phyloP scores from a whole-genome alignment of 257 asterid species.

The Fraxinus pennsylvanica region DNA sequence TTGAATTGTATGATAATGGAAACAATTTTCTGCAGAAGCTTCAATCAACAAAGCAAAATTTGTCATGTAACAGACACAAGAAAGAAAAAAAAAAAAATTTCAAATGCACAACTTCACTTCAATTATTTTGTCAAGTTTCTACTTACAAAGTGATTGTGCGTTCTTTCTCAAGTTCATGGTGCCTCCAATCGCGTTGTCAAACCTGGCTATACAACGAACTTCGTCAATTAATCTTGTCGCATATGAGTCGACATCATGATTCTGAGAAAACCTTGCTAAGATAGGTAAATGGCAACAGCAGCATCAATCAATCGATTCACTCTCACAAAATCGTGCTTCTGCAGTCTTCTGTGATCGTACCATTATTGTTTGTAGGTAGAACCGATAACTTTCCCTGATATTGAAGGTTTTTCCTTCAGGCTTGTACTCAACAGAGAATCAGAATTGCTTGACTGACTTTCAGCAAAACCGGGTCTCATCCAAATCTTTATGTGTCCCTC shows the following conservation, averaged over 20 bases:
- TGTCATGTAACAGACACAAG: slow-evolving; percentile 42
- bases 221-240: slow-evolving; percentile 53
- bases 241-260: slow-evolving; percentile 33
- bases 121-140: slow-evolving; percentile 45
- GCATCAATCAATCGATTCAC: slow-evolving; percentile 15
- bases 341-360: slow-evolving; percentile 19
- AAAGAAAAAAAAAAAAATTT: not conserved
- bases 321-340: slow-evolving; percentile 10
- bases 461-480: slow-evolving; percentile 76
- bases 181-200: slow-evolving; percentile 41
- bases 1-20: not conserved
- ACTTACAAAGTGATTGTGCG: slow-evolving; percentile 58
- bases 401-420: slow-evolving; percentile 54
- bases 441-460: slow-evolving; percentile 58
- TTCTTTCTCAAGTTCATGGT: slow-evolving; percentile 34
- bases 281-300: slow-evolving; percentile 19
- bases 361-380: slow-evolving; percentile 58
- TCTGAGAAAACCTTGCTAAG: slow-evolving; percentile 34
- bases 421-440: slow-evolving; percentile 52
- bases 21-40: too few species aligned
- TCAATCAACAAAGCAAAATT: slow-evolving; percentile 33
- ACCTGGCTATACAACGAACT: slow-evolving; percentile 59
- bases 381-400: slow-evolving; percentile 49
- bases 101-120: slow-evolving; percentile 27
- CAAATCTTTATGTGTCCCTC: slow-evolving; percentile 95